Conservation (phyloP, 768 basidiomycete species). For the Lentinula sp. region DNA sequence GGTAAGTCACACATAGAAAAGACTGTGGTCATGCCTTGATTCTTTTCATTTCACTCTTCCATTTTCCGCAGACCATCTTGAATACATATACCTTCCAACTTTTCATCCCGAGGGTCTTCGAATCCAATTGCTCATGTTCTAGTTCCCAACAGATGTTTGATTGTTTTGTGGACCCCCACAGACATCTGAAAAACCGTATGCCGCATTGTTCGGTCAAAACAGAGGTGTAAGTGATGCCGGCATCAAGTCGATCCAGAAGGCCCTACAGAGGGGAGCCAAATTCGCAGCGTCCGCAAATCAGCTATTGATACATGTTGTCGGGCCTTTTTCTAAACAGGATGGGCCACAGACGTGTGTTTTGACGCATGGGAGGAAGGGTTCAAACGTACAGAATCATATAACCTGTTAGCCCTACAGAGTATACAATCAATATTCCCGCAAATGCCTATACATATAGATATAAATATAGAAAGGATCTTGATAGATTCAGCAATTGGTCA, state of each 20-base stretch:
- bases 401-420: background rate
- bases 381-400: background rate
- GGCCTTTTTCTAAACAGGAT: background rate
- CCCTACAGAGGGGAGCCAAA: background rate
- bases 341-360: background rate
- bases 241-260: slow-evolving; percentile 5
- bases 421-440: background rate
- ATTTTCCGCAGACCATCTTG: slow-evolving; percentile 28
- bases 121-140: background rate
- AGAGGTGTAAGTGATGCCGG: background rate
- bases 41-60: slow-evolving; percentile 22
- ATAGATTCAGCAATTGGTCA: background rate
- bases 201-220: background rate
- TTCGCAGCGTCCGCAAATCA: background rate
- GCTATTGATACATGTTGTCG: background rate
- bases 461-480: background rate
- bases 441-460: background rate
- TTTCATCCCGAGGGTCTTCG: too few relatives aligned
- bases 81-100: slow-evolving; percentile 13
- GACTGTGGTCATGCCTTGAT: background rate
- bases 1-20: background rate
- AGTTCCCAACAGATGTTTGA: background rate
- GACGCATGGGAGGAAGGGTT: background rate
- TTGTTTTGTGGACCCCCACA: background rate
- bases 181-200: background rate